Base-by-base conservation (phyloP, 2,329 filamentous ascomycete genomes). In the Pleomassaria siparia region DNA sequence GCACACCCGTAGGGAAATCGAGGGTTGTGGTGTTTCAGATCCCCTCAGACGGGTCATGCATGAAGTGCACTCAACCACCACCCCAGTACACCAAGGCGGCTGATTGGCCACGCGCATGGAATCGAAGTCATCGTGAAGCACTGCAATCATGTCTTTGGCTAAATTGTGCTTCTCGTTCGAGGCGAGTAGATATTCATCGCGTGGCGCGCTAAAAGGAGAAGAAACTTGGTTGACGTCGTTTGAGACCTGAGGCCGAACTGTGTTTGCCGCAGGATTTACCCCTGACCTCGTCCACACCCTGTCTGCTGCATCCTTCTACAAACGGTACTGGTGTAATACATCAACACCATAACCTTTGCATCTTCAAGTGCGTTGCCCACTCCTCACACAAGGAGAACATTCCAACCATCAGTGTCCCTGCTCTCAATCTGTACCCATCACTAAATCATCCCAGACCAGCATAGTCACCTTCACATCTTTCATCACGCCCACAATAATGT, bases 61-160 rank as follows among this genome's bases (percentile, higher is more conserved):
- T 47, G 36, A 30, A n/a, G 25, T 18, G 24, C 25, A 16, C 12
- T 36, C 40, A 30, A 22, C n/a, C 39, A n/a, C 13, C 15, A 46
- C 40, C 47, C 43, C 30, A 26, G 43, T 16, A 16, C 15, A 21
- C 22, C 12, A 16, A 16, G 6, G 15, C 39, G 25, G 12, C 20
- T 56, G 43, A 55, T 58, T 58, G 54, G 53, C 30, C 37, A 9
- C 2, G 3, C 15, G 36, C 21, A 15, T 12, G 37, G 24, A n/a
- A 44, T 47, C 51, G 50, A 56, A 20, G 46, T 45, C n/a, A 48
- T 28, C 41, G 41, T 54, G 55, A 51, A 52, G 50, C 52, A 53
- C 58, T 59, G 54, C 32, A 57, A 57, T 59, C 24, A 50, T 39
- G 41, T 21, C 25, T 29, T 47, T 22, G 13, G 12, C 6, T 5